These are phyloP conservation scores for Prosopis cineraria DNA, from an alignment of 306 rosid species.

Conservation along the genomic window DNA sequence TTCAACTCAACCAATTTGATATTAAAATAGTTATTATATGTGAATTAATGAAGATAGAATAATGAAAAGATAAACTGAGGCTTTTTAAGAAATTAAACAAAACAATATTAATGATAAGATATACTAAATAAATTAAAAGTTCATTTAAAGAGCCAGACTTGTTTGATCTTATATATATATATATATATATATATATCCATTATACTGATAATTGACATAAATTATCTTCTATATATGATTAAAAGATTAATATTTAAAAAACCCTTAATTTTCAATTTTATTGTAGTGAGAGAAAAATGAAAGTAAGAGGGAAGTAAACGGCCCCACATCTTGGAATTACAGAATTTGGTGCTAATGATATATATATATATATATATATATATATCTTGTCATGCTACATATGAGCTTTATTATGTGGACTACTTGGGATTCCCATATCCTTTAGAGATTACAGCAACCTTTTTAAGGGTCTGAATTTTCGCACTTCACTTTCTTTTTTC, in stretches of 20 bases:
- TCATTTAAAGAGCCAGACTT: not conserved
- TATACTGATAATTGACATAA: no score
- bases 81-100: not conserved
- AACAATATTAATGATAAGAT: not conserved
- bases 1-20: not conserved
- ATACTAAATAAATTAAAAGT: not conserved
- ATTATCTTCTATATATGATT: no score
- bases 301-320: constrained; percentile 51
- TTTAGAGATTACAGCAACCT: constrained; percentile 72
- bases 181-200: no score
- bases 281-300: constrained; percentile 20
- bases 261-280: constrained; percentile 20
- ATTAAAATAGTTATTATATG: not conserved
- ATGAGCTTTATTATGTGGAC: constrained; percentile 69
- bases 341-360: constrained; percentile 54
- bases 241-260: no score
- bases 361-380: no score
- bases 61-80: not conserved
- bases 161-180: not conserved
- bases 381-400: constrained; percentile 42
- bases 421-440: constrained; percentile 89
- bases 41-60: not conserved
- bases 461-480: constrained; percentile 62
- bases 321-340: constrained; percentile 80
- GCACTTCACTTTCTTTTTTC: constrained; percentile 52